Evolutionary conservation across 257 asterid genomes (phyloP).

Genomic region (Marsdenia floribunda): DNA sequence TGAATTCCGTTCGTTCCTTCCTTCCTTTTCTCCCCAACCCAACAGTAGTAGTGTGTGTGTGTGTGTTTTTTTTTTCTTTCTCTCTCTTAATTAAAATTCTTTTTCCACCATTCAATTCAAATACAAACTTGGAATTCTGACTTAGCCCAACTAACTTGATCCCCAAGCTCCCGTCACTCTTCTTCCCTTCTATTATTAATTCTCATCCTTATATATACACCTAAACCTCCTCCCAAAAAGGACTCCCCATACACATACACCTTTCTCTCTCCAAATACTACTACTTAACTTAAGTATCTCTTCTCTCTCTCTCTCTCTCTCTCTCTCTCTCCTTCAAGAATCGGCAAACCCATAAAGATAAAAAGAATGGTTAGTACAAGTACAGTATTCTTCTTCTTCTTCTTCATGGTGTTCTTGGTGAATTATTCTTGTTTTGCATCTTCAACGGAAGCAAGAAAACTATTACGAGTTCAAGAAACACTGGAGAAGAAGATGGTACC

Average conservation of each 20-base stretch:
- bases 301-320: not conserved
- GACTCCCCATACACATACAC: not conserved
- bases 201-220: slow-evolving; percentile 7
- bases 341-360: not conserved
- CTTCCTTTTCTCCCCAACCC: not conserved
- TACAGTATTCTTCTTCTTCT: slow-evolving; percentile 12
- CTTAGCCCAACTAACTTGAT: slow-evolving; percentile 32
- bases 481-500: slow-evolving; percentile 7
- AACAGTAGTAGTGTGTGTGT: too few relatives aligned
- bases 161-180: slow-evolving; percentile 27
- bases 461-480: slow-evolving; percentile 11
- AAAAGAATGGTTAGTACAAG: slow-evolving; percentile 24
- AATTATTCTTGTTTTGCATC: slow-evolving; percentile 23
- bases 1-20: too few relatives aligned
- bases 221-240: not conserved
- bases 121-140: slow-evolving; percentile 18
- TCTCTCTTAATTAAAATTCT: too few relatives aligned
- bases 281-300: too few relatives aligned
- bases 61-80: not conserved
- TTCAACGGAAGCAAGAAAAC: slow-evolving; percentile 35
- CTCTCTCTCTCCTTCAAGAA: not conserved
- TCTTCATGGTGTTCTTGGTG: slow-evolving; percentile 19
- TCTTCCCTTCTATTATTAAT: not conserved
- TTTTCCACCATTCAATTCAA: slow-evolving; percentile 3
- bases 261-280: not conserved